A percentile compares a stretch with the other conserved stretches of the same genome.
Evolutionary conservation across 176 grass and related monocot genomes (phyloP).

Genomic region (Triticum urartu): DNA sequence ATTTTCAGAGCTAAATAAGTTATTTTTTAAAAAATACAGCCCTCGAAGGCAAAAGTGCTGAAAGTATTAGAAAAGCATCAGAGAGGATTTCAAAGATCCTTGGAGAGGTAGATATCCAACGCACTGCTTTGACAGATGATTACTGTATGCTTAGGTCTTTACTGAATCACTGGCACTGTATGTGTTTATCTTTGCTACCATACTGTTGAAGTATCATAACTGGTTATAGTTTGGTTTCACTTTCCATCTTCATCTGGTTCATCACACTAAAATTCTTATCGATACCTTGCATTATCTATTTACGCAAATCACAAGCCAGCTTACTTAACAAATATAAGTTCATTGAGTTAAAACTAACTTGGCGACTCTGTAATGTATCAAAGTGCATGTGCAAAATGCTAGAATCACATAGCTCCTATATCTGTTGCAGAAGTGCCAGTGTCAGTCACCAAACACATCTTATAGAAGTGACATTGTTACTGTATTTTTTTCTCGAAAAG

Average conservation of each 20-base stretch:
- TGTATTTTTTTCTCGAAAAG: neutral
- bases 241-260: neutral
- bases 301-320: neutral
- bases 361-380: too few relatives aligned
- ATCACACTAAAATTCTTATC: neutral
- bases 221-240: neutral
- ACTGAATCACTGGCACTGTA: neutral
- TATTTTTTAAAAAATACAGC: conserved; percentile 38
- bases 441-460: neutral
- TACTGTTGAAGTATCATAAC: neutral
- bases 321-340: neutral
- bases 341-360: too few relatives aligned
- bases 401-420: neutral
- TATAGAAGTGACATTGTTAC: neutral
- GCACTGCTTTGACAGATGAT: neutral
- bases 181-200: neutral
- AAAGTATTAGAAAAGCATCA: conserved; percentile 73
- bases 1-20: conserved; percentile 13
- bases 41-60: conserved; percentile 53
- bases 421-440: conserved; percentile 10
- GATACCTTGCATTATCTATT: neutral
- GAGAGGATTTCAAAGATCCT: conserved; percentile 60
- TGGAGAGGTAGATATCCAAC: conserved; percentile 55
- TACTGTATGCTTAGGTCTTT: neutral
- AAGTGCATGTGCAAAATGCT: neutral